Base-by-base conservation (phyloP, 805 yeast genomes). In the Suhomyces sp. region DNA sequence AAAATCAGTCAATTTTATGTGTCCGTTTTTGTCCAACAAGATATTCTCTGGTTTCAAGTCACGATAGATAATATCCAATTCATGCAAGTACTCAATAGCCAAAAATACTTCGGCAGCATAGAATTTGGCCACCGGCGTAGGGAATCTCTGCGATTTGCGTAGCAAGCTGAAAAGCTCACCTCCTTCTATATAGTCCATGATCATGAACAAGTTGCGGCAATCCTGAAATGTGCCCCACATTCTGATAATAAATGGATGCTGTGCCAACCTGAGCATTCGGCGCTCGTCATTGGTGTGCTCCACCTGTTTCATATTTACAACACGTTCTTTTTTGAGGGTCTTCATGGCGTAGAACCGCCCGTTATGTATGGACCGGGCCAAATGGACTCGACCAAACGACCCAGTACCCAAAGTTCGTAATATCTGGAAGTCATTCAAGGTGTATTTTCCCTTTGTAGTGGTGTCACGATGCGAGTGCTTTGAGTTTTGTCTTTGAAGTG, bases 211-310 rank as follows among this genome's bases (percentile, higher is more conserved):
- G 57, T 80, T 80, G 57, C 73, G 75, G 37, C 81, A 71, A 59
- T 82, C 86, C 62, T 81, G 85, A 60, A 78, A 82, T 5, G 85
- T 82, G n/a, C 86, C 86, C 86, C 86, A 82, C 85, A 82, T 81
- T 51, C 85, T 63, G 55, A 80, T 81, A 56, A 82, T 70, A 55
- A 81, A 82, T 6, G 86, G 86, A 59, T 82, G 86, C 56, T 81
- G 82, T 10, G 81, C 82, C 50, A 80, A 68, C 55, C 77, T 79
- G 39, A 82, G 67, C 81, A 82, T 82, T 57, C 85, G 68, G 51
- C 86, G 67, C 65, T 82, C 86, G 61, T 82, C 86, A 59, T 82
- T 82, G 17, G 86, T 81, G 62, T 82, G 86, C 62, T 82, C 86
- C 20, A 82, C 84, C 61, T 82, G 86, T 62, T 82, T 82, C 80